phyloP scores from a whole-genome alignment of 2,329 filamentous ascomycete species.

The Fusarium irregulare region DNA sequence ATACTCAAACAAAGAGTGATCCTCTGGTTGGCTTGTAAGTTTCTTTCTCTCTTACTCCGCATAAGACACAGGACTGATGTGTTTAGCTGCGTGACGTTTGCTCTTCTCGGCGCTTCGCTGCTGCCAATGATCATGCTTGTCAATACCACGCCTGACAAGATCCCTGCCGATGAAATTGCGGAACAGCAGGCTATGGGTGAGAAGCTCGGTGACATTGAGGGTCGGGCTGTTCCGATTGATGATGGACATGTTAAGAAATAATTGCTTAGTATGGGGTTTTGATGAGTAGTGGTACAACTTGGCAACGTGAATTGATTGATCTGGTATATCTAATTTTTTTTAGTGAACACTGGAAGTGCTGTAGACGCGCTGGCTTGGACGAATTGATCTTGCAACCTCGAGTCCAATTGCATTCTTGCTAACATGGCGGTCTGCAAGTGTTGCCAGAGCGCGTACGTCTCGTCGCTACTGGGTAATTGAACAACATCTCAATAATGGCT shows the following conservation, averaged over 20 bases:
- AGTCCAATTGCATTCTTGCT: too few species aligned
- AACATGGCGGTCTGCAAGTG: too few species aligned
- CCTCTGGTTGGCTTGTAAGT: conserved; percentile 9
- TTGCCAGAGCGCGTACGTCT: not conserved
- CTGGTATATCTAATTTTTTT: rapidly evolving
- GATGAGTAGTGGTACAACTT: not conserved
- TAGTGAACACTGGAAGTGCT: not conserved
- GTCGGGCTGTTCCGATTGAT: not conserved
- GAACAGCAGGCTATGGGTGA: conserved; percentile 8
- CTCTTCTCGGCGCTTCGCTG: not conserved
- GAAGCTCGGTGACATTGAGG: conserved; percentile 7
- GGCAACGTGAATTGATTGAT: not conserved
- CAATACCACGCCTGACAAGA: conserved; percentile 14
- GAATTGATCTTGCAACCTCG: too few species aligned
- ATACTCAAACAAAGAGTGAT: conserved; percentile 17
- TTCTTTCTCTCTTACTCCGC: rapidly evolving
- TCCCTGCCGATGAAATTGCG: conserved; percentile 14
- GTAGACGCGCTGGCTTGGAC: not conserved
- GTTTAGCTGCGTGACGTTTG: not conserved
- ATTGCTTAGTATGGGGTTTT: rapidly evolving
- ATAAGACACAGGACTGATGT: rapidly evolving
- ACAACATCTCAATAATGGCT: not conserved
- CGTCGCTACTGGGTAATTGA: not conserved
- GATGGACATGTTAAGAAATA: not conserved
- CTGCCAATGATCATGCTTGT: conserved; percentile 25